Evolutionary conservation across 2,329 filamentous ascomycete genomes (phyloP).

Genomic region (Ophiostoma himal-ulmi): DNA sequence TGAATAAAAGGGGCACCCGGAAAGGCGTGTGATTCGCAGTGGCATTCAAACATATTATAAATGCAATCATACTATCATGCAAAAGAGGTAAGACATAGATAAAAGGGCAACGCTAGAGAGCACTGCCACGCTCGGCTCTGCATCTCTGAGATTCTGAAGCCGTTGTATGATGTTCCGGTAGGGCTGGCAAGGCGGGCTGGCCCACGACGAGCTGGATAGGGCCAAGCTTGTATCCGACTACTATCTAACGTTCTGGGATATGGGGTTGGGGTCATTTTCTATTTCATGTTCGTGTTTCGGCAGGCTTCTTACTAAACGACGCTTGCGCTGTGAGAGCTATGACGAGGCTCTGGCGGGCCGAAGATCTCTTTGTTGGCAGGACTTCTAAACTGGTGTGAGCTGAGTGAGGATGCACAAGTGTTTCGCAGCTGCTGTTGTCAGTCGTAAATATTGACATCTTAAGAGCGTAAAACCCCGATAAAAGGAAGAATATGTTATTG

Average conservation of each 20-base stretch:
- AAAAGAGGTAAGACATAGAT: neutral
- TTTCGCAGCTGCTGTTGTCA: neutral
- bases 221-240: neutral
- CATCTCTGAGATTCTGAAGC: slow-evolving; percentile 23
- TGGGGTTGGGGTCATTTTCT: neutral
- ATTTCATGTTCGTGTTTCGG: neutral
- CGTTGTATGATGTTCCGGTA: slow-evolving; percentile 11
- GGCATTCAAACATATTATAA: neutral
- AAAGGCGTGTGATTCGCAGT: neutral
- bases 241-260: neutral
- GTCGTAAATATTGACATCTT: neutral
- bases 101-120: slow-evolving; percentile 26
- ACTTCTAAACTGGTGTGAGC: slow-evolving; percentile 4
- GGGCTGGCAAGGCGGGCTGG: slow-evolving; percentile 11
- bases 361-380: slow-evolving; percentile 7
- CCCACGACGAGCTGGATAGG: slow-evolving; percentile 20
- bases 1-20: neutral
- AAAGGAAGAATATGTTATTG: neutral
- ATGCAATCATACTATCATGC: neutral
- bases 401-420: neutral
- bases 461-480: neutral
- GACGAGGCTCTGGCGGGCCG: neutral
- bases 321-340: neutral
- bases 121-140: slow-evolving; percentile 30
- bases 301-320: neutral